Evolutionary conservation across 345 rosid species (phyloP).

Genomic region (Theobroma cacao): DNA sequence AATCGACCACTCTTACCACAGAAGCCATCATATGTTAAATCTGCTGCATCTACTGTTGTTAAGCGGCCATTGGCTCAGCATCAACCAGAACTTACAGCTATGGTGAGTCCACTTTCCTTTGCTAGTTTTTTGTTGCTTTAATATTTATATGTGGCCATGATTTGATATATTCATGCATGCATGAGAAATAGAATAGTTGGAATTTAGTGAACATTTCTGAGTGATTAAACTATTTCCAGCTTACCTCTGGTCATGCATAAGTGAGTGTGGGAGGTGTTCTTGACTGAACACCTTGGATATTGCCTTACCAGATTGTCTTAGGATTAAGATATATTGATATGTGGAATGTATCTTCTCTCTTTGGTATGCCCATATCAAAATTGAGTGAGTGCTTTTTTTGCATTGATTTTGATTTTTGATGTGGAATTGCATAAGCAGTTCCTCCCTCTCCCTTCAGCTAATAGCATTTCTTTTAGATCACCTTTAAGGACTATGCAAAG

Average conservation of each 20-base stretch:
- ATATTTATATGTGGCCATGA: background rate
- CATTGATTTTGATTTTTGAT: background rate
- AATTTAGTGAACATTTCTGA: background rate
- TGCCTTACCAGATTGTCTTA: background rate
- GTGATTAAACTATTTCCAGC: background rate
- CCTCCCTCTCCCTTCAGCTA: background rate
- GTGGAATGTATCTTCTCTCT: background rate
- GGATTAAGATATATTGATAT: background rate
- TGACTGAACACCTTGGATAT: background rate
- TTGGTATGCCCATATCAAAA: background rate
- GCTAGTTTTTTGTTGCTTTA: slow-evolving; percentile 1
- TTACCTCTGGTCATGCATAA: background rate
- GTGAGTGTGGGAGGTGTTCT: background rate
- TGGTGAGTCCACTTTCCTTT: slow-evolving; percentile 50
- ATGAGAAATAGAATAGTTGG: background rate
- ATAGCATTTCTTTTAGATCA: background rate
- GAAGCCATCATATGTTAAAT: slow-evolving; percentile 92
- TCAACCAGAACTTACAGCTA: slow-evolving; percentile 91
- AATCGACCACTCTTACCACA: slow-evolving; percentile 54
- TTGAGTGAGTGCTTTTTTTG: background rate
- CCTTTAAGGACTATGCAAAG: background rate
- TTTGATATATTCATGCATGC: background rate
- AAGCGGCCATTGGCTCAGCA: slow-evolving; percentile 98
- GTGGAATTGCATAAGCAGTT: background rate
- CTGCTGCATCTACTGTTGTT: slow-evolving; percentile 98